phyloP scores from a whole-genome alignment of 306 rosid species.

The Adenanthera pavonina region DNA sequence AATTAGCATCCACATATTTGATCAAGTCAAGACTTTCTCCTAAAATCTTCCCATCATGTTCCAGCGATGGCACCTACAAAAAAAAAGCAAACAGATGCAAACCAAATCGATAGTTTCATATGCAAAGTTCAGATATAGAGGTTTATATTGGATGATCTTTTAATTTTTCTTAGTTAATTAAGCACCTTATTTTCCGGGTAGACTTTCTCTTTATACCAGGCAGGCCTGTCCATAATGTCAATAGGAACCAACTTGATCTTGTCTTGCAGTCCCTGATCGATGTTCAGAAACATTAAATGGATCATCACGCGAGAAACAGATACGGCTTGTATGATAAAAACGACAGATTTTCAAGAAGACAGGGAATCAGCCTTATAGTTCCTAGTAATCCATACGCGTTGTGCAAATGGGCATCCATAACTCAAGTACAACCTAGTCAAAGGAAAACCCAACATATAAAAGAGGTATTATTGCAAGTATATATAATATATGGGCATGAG shows the following conservation, averaged over 20 bases:
- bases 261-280: slow-evolving; percentile 60
- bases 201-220: slow-evolving; percentile 80
- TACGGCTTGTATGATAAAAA: too few species aligned
- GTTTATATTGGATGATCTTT: background rate
- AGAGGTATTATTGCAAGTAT: background rate
- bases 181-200: slow-evolving; percentile 61
- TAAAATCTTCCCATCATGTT: slow-evolving; percentile 63
- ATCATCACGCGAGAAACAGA: background rate
- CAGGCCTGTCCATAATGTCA: slow-evolving; percentile 59
- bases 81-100: background rate
- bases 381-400: slow-evolving; percentile 76
- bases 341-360: background rate
- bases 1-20: slow-evolving; percentile 58
- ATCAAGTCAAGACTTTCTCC: slow-evolving; percentile 72
- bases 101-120: background rate
- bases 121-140: background rate
- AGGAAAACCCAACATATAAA: background rate
- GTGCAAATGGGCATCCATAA: slow-evolving; percentile 66
- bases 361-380: slow-evolving; percentile 57
- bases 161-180: background rate
- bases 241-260: slow-evolving; percentile 65
- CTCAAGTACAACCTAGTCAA: slow-evolving; percentile 51
- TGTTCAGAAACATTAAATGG: background rate
- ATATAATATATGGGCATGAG: background rate
- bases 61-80: slow-evolving; percentile 65